Base-by-base conservation (phyloP, 164 flowering plant genomes). In the Tetracentron sinense region DNA sequence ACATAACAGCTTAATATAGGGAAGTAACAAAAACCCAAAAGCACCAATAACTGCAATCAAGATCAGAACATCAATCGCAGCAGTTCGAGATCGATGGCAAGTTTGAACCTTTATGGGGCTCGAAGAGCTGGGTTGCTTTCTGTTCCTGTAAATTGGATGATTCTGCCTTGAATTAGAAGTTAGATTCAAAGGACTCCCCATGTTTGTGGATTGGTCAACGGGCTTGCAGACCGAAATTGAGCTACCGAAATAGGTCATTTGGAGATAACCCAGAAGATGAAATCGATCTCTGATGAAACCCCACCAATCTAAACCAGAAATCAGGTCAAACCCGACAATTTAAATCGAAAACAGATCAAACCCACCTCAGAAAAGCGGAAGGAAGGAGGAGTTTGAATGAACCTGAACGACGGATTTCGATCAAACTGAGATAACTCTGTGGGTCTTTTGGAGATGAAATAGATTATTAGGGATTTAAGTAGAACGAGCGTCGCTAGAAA, bases 31-130 rank as follows among this genome's bases (percentile, higher is more conserved):
- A 67, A 82, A 81, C 33, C 93, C 97, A 68, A 60, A 74, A 58
- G 98, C 91, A 49, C 74, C 69, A 56, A 93, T 67, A 28, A 84
- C 96, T 30, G 87, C 85, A 65, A 90, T 77, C 71, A 90, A 70
- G 48, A 88, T 81, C 23, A 88, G 61, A 19, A 90, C 73, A 78
- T 93, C 98, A 19, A 87, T 22, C 1, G 71, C 78, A 12, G 89
- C 97, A 15, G 79, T 78, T 56, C 74, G 79, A n/a, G 87, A 81
- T 63, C 77, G 78, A 16, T 78, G 75, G 54, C 95, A 89, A 42
- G 62, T 58, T 8, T 88, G 81, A 27, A 68, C 56, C 15, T 69
- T 77, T 19, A 56, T 3, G 17, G 73, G 75, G 66, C 68, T 74
- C 7, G 71, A 69, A 2, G 75, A 69, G 72, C 50, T 76, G 57